Evolutionary conservation across 495 filamentous ascomycete species (phyloP).

Genomic region (Daldinia childiae): DNA sequence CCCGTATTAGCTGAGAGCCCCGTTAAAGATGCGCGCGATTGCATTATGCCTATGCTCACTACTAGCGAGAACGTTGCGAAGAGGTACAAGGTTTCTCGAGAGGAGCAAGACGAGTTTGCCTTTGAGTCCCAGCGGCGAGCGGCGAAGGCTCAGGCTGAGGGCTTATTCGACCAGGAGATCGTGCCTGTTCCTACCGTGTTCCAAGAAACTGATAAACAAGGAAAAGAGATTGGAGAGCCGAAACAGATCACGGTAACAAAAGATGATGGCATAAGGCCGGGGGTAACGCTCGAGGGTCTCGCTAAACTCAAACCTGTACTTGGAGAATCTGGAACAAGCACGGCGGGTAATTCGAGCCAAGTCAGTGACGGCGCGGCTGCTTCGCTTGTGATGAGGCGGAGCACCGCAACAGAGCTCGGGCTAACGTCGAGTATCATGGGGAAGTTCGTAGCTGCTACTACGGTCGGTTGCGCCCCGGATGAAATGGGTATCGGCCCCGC

Average conservation of each 20-base stretch:
- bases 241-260: conserved; percentile 65
- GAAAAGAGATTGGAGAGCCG: conserved; percentile 63
- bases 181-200: conserved; percentile 73
- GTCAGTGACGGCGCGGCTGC: conserved; percentile 90
- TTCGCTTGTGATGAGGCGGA: conserved; percentile 81
- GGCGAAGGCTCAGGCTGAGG: conserved; percentile 69
- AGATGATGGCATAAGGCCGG: conserved; percentile 84
- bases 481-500: conserved; percentile 95
- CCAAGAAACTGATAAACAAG: conserved; percentile 70
- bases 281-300: conserved; percentile 72
- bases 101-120: conserved; percentile 85
- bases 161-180: conserved; percentile 80
- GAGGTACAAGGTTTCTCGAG: conserved; percentile 75
- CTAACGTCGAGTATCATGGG: conserved; percentile 74
- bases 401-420: conserved; percentile 79
- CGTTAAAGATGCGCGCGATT: conserved; percentile 78
- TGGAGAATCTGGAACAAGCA: conserved; percentile 73
- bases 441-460: conserved; percentile 77
- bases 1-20: conserved; percentile 70
- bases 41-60: conserved; percentile 92
- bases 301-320: conserved; percentile 87
- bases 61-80: conserved; percentile 91
- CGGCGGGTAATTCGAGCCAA: conserved; percentile 88
- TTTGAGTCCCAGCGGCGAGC: conserved; percentile 77
- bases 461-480: conserved; percentile 81